Base-by-base conservation (phyloP, 176 grass and related monocot genomes). In the Triticum monococcum region DNA sequence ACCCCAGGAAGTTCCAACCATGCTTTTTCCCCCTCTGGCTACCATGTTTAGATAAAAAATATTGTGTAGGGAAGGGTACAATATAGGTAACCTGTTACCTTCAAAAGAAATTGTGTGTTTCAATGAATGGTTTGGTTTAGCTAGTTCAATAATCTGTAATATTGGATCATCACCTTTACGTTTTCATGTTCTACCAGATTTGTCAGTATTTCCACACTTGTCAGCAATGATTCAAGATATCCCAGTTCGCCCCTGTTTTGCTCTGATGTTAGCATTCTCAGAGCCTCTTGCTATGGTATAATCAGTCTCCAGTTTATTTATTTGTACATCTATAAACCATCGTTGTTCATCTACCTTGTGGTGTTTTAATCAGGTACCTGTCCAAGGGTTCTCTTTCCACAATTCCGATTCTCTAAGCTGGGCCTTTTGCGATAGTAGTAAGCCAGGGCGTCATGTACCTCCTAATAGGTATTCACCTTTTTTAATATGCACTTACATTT, bases 241-340 rank as follows among this genome's bases (percentile, higher is more conserved):
- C 75, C 93, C 91, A 28, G 92, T 94, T 33, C 68, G 50, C 65
- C 70, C 93, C 22, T 92, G 93, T 82, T 98, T 98, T 91, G 90
- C 87, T 91, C 91, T 98, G 86, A 98, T 98, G 96, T 38, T 98
- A 86, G 96, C 90, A 69, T 98, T 98, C 71, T 76, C 86, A 38
- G 96, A 96, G 82, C 93, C 96, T 70, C 86, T 96, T 36, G 25
- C 86, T 82, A 89, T 56, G 69, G 96, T 95, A 95, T 83, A 82
- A 67, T 11, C 33, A 87, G 5, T 48, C 20, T 84, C 59, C 22
- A 43, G 38, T 74, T 25, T 77, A 32, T 41, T 25, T 25, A 82
- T 67, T 91, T 79, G 12, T 63, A 52, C 17, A 77, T 20, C 26
- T 48, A n/a, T 23, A 23, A 5, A 83, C 8, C 31, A 86, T 41